These are phyloP conservation scores for Ceratobasidium sp. DNA, from an alignment of 1,284 basidiomycete genomes.

Conservation along the genomic window DNA sequence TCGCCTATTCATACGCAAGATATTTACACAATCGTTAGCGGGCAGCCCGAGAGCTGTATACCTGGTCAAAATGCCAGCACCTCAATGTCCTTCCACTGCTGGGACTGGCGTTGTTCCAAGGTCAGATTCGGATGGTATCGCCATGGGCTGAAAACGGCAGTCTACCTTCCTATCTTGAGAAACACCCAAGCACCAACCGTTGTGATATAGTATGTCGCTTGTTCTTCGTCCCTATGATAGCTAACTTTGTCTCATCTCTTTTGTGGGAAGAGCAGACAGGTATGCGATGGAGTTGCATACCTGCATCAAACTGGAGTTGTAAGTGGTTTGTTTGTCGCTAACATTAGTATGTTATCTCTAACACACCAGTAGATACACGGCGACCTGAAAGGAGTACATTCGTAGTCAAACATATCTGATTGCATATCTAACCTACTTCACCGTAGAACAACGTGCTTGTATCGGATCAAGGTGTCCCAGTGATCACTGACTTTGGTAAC, in stretches of 20 bases:
- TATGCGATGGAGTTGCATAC: neutral
- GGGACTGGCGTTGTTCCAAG: neutral
- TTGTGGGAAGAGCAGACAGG: neutral
- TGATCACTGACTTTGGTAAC: constrained; percentile 22
- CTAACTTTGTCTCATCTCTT: neutral
- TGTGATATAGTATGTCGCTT: neutral
- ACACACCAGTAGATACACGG: neutral
- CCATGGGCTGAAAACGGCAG: neutral
- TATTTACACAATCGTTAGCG: neutral
- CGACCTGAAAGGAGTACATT: constrained; percentile 7
- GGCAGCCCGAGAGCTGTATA: constrained; percentile 20
- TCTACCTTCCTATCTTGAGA: neutral
- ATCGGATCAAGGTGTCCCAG: neutral
- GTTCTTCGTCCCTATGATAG: neutral
- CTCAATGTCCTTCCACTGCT: neutral
- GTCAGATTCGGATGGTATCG: constrained; percentile 17
- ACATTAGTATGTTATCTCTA: neutral
- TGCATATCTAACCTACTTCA: neutral
- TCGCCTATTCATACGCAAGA: too few relatives aligned
- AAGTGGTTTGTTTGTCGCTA: neutral
- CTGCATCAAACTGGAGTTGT: neutral
- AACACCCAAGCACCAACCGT: neutral
- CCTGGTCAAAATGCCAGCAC: constrained; percentile 24
- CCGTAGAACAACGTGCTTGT: neutral
- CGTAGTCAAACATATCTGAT: neutral